Base-by-base conservation (phyloP, 305 asterid species). In the Fraxinus ornus region DNA sequence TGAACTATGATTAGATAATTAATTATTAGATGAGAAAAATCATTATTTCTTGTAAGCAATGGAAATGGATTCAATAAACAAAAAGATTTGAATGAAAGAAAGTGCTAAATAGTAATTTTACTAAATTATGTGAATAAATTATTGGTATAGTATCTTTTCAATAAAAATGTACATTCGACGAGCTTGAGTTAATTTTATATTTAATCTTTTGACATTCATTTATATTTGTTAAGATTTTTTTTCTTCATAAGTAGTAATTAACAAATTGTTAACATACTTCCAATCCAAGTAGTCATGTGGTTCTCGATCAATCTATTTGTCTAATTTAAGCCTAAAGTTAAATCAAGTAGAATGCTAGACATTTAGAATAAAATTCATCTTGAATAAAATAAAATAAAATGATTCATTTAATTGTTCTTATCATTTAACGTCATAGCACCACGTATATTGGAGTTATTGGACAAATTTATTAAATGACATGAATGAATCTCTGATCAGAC, bases 1-100 rank as follows among this genome's bases (percentile, higher is more conserved):
- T 72, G 86, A 44, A 80, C 24, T 35, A 83, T 85, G 80, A 85
- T 62, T 47, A 80, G 47, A 71, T 70, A 72, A 80, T 72, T 26
- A 80, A 77, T 80, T 47, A 82, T 68, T 79, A 79, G 28, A 22
- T 36, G 26, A 78, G 26, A n/a, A 57, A 24, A 36, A 71, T 41
- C 28, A 73, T 74, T 77, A 79, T 79, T 9, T 33, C 35, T 62
- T 19, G 28, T 66, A 66, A 66, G 6, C 73, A 7, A 22, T 66
- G 6, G 33, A 66, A 7, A 22, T 66, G 6, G 33, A 66, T 66
- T 66, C 17, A 9, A 79, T 60, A 5, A 60, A 66, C 33, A 9
- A 24, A 66, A 66, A 24, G 0, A 7, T 7, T 64, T 64, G 19
- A 26, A 8, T 71, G 49, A 35, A 73, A 71, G 8, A 52, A 28